These are phyloP conservation scores for Xylaria multiplex DNA, from an alignment of 2,329 filamentous ascomycete genomes.

Conservation along the genomic window DNA sequence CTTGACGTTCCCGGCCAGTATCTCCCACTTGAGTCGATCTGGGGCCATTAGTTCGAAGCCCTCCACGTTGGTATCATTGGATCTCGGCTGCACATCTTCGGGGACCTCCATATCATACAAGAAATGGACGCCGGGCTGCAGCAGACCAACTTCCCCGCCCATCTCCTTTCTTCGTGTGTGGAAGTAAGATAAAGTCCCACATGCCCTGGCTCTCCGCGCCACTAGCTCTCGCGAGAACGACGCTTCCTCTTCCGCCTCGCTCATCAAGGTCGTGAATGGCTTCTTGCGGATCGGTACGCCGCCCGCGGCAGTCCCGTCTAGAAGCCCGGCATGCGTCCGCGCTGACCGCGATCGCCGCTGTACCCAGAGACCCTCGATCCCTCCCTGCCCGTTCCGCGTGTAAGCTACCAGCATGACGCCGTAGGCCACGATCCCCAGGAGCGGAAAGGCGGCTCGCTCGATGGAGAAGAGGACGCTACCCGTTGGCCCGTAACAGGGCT, in stretches of 20 bases:
- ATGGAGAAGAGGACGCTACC: slow-evolving; percentile 26
- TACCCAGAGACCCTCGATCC: slow-evolving; percentile 71
- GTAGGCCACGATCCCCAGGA: slow-evolving; percentile 72
- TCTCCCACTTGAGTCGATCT: slow-evolving; percentile 60
- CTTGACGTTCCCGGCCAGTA: slow-evolving; percentile 73
- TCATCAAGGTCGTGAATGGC: slow-evolving; percentile 72
- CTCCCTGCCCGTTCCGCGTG: slow-evolving; percentile 48
- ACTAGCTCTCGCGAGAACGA: slow-evolving; percentile 70
- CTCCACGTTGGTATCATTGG: slow-evolving; percentile 70
- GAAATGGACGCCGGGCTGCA: slow-evolving; percentile 76
- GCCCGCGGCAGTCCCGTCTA: slow-evolving; percentile 80
- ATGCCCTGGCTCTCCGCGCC: slow-evolving; percentile 59
- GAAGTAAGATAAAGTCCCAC: slow-evolving; percentile 74
- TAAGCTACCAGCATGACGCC: slow-evolving; percentile 72
- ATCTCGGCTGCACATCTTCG: slow-evolving; percentile 64
- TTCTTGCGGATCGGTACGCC: slow-evolving; percentile 71
- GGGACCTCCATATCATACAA: slow-evolving; percentile 74
- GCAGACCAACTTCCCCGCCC: slow-evolving; percentile 68
- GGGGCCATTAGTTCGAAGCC: slow-evolving; percentile 67
- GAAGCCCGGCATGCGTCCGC: slow-evolving; percentile 74
- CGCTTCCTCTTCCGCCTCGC: slow-evolving; percentile 77
- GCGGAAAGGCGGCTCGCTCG: slow-evolving; percentile 37
- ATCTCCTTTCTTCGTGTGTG: slow-evolving; percentile 69
- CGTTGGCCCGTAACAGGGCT: slow-evolving; percentile 25
- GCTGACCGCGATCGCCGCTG: slow-evolving; percentile 71